Base-by-base conservation (phyloP, 495 filamentous ascomycete genomes). In the Xanthoparmelia taractica region DNA sequence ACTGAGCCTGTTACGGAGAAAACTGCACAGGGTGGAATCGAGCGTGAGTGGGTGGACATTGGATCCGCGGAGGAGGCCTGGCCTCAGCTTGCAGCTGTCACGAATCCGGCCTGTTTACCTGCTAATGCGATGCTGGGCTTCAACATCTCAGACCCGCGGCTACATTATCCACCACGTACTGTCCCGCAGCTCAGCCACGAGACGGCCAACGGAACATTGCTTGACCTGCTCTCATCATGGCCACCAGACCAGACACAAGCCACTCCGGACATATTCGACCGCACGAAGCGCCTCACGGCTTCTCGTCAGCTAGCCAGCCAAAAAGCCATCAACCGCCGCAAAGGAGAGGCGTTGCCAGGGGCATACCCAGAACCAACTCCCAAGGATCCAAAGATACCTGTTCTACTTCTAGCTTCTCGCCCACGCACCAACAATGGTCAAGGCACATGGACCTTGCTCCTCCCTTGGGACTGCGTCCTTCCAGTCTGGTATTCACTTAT, bases 401-500 rank as follows among this genome's bases (percentile, higher is more conserved):
- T 95, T 36, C 79, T 96, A 17, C 74, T 92, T 29, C 73, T 89
- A 13, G 80, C 88, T 37, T 86, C 82, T 18, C 79, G 82, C 15
- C 70, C 79, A 31, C 64, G 72, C 18, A 64, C 69, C 41, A 76
- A 76, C n/a, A 76, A 78, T 13, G 71, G 74, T 1, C 85, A 87
- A 54, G 87, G 88, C 0, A 84, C 78, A 2, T 97, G 92, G 92
- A 95, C 88, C 1, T 68, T 98, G 2, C 79, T 97, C 37, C 77
- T 94, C 4, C 94, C 94, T 0, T 97, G 94, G 92, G 93, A 91
- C 69, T 96, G 91, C 66, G 87, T 97, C 36, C 73, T 80, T 27
- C 85, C 91, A 1, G 76, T 97, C 41, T 98, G 94, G 94, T 89
- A 93, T 68, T 81, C 83, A 20, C 68, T 98, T 17, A 87, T 96